A percentile compares a stretch with the other conserved stretches of the same genome.
Evolutionary conservation across 2,329 filamentous ascomycete genomes (phyloP).

Genomic region (Xylogone sp.): DNA sequence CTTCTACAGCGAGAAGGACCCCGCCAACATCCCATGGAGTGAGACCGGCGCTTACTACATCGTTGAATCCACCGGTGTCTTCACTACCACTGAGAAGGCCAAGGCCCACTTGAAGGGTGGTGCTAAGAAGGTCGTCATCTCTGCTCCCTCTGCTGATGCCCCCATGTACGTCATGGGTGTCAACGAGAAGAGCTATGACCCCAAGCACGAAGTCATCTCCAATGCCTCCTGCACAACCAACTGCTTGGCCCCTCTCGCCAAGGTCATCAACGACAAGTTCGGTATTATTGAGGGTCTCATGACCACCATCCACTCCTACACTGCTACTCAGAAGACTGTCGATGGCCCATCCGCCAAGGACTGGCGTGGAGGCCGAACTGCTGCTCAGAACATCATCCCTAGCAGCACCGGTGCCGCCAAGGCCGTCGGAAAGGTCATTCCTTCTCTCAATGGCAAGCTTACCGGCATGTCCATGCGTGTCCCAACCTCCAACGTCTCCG

Average conservation of each 20-base stretch:
- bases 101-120: conserved; percentile 90
- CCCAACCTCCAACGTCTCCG: conserved; percentile 96
- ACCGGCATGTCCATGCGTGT: conserved; percentile 99
- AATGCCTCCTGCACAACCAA: conserved; percentile 99
- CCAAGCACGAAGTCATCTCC: conserved; percentile 89
- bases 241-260: conserved; percentile 98
- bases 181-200: conserved; percentile 92
- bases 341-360: conserved; percentile 98
- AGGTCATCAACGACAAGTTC: conserved; percentile 99
- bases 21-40: conserved; percentile 83
- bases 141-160: not conserved
- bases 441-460: conserved; percentile 96
- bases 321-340: conserved; percentile 98
- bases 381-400: conserved; percentile 99
- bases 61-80: conserved; percentile 97
- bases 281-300: conserved; percentile 97
- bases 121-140: conserved; percentile 97
- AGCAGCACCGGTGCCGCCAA: conserved; percentile 99
- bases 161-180: conserved; percentile 96
- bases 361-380: conserved; percentile 98
- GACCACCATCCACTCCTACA: conserved; percentile 99
- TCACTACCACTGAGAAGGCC: conserved; percentile 98
- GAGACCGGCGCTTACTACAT: conserved; percentile 88
- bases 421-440: conserved; percentile 99
- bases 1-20: conserved; percentile 94